Base-by-base conservation (phyloP, 2,329 filamentous ascomycete species). In the Fusarium subtropicale region DNA sequence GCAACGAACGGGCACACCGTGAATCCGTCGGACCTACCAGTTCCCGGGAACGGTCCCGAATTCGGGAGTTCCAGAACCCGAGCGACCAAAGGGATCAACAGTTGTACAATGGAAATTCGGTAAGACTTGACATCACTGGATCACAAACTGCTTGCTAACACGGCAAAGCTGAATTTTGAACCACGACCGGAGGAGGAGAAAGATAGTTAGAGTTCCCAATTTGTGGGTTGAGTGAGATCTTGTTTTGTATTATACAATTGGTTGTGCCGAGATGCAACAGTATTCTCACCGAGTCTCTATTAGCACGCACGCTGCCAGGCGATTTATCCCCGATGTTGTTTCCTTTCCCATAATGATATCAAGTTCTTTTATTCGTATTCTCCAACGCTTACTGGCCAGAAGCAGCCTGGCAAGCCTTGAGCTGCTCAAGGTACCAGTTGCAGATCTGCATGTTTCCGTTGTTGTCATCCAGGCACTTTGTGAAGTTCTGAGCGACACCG, bases 391-490 rank as follows among this genome's bases (percentile, higher is more conserved):
- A 93, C 83, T 93, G 88, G 81, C 85, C 88, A 57, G 92, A 90
- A 74, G 92, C 92, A 71, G 88, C 83, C 85, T 95, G 92, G 86
- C 92, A 95, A 59, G 92, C 91, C 87, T 94, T 95, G 81, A 99
- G 86, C 88, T 99, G 95, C 81, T 99, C 96, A 76, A 99, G 84
- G 81, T 99, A 99, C 94, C 95, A 99, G 73, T 92, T 92, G 85
- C 96, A 99, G 79, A 97, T 97, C 79, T 91, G 91, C 91, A 99
- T 90, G 83, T 96, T 94, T 74, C 96, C 96, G 79, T 90, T 85
- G 81, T 99, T 92, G 78, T 98, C 92, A 81, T 98, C 94, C 91
- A 99, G 91, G 87, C 96, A 99, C 84, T 91, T 91, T 76, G 93
- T 94, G 87, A 99, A 98, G 82, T 88, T 89, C 81, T 90, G 89